phyloP scores from a whole-genome alignment of 768 basidiomycete genomes.

The Pseudohyphozyma bogoriensis region DNA sequence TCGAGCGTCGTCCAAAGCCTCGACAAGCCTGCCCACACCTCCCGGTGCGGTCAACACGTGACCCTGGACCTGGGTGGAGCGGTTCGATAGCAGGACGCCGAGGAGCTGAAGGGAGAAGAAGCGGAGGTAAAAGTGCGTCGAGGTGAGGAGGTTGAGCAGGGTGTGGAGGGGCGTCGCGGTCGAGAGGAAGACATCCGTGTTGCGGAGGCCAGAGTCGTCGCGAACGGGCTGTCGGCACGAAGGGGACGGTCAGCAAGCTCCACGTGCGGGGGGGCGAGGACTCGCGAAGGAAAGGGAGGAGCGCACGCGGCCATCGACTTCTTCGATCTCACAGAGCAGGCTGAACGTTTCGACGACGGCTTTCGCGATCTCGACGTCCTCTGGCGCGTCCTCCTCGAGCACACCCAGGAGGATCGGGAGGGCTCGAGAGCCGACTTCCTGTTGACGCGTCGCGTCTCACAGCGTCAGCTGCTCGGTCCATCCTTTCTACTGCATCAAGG shows the following conservation, averaged over 20 bases:
- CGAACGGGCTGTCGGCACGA: constrained; percentile 15
- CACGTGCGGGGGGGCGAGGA: background rate
- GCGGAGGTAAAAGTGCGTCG: constrained; percentile 71
- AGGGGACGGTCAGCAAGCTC: background rate
- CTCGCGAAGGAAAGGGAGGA: too few species aligned
- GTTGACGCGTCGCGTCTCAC: background rate
- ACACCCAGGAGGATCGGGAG: constrained; percentile 69
- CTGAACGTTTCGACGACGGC: constrained; percentile 83
- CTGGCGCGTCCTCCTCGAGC: constrained; percentile 73
- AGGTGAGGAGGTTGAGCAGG: constrained; percentile 63
- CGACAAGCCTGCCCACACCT: constrained; percentile 55
- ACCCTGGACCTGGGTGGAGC: constrained; percentile 70
- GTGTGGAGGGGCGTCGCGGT: constrained; percentile 62
- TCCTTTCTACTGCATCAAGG: background rate
- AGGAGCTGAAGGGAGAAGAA: constrained; percentile 76
- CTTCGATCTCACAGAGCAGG: constrained; percentile 65
- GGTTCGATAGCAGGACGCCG: constrained; percentile 65
- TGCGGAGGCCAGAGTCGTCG: constrained; percentile 50
- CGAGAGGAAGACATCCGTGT: constrained; percentile 68
- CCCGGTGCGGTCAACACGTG: constrained; percentile 78
- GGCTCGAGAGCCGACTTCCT: constrained; percentile 70
- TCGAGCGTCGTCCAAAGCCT: constrained; percentile 68
- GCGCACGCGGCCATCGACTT: constrained; percentile 34
- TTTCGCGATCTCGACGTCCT: constrained; percentile 85
- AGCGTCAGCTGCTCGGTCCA: background rate